phyloP scores from a whole-genome alignment of 345 rosid species.

The Kandelia obovata region DNA sequence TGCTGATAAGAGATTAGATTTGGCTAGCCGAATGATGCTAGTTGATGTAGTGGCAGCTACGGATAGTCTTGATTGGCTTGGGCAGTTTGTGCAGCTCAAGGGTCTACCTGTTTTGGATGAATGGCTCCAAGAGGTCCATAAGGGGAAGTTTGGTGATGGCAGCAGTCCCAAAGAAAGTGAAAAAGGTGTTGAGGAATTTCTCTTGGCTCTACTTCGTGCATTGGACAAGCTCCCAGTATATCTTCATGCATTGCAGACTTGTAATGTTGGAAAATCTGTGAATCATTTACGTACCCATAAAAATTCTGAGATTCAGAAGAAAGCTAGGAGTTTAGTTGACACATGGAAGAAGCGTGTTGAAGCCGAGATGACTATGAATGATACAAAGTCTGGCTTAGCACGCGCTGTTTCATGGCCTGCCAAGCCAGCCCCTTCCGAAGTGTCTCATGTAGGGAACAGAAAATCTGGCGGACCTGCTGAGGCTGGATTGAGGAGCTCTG shows the following conservation, averaged over 20 bases:
- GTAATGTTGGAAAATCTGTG: constrained; percentile 87
- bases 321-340: constrained; percentile 88
- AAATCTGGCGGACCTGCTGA: constrained; percentile 58
- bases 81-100: constrained; percentile 68
- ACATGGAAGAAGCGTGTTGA: constrained; percentile 96
- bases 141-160: constrained; percentile 76
- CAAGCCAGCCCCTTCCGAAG: constrained; percentile 61
- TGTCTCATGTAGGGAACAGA: constrained; percentile 49
- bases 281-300: constrained; percentile 82
- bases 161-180: constrained; percentile 60
- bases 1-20: constrained; percentile 65
- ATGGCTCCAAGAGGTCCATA: constrained; percentile 95
- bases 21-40: constrained; percentile 56
- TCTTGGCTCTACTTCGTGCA: constrained; percentile 68
- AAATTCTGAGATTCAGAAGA: constrained; percentile 77
- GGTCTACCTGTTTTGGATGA: constrained; percentile 88
- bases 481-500: constrained; percentile 52
- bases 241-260: constrained; percentile 82
- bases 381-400: constrained; percentile 62
- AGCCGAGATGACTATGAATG: constrained; percentile 62
- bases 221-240: constrained; percentile 88
- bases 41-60: constrained; percentile 77
- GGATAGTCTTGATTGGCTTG: constrained; percentile 75
- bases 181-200: constrained; percentile 70
- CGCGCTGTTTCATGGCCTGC: constrained; percentile 64